Evolutionary conservation across 1,284 basidiomycete species (phyloP).

Genomic region (Tausonia pullulans): DNA sequence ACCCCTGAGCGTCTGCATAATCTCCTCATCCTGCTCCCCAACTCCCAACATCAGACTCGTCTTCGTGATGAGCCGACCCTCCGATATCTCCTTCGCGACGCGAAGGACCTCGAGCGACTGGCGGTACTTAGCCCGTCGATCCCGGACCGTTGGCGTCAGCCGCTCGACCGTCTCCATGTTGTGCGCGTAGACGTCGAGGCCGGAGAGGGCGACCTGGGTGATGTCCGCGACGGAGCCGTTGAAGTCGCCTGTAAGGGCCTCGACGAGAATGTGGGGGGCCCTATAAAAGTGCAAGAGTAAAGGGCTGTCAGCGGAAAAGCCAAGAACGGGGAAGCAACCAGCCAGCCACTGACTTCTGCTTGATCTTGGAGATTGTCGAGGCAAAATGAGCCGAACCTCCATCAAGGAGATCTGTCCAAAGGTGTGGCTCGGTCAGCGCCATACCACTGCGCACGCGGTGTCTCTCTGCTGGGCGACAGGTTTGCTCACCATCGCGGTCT

Average conservation of each 20-base stretch:
- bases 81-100: constrained; percentile 67
- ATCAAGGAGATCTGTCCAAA: constrained; percentile 66
- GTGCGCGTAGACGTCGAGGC: constrained; percentile 95
- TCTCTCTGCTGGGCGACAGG: background rate
- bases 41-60: constrained; percentile 98
- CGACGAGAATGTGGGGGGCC: constrained; percentile 88
- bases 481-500: constrained; percentile 74
- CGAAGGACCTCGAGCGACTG: constrained; percentile 77
- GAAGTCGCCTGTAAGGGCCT: constrained; percentile 95
- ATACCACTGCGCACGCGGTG: too few relatives aligned
- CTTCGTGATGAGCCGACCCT: constrained; percentile 77
- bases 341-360: constrained; percentile 60
- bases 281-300: constrained; percentile 34
- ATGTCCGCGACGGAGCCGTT: constrained; percentile 64
- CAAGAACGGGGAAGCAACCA: background rate
- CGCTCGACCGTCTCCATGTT: constrained; percentile 93
- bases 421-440: constrained; percentile 2
- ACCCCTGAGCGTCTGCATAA: constrained; percentile 77
- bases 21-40: constrained; percentile 76
- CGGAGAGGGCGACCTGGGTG: constrained; percentile 74
- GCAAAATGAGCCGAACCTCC: constrained; percentile 92
- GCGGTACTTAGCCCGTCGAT: constrained; percentile 84
- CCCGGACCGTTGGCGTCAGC: constrained; percentile 87
- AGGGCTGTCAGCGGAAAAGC: background rate
- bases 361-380: constrained; percentile 86